Conservation (phyloP, 768 basidiomycete species). For the Suillus cothurnatus region DNA sequence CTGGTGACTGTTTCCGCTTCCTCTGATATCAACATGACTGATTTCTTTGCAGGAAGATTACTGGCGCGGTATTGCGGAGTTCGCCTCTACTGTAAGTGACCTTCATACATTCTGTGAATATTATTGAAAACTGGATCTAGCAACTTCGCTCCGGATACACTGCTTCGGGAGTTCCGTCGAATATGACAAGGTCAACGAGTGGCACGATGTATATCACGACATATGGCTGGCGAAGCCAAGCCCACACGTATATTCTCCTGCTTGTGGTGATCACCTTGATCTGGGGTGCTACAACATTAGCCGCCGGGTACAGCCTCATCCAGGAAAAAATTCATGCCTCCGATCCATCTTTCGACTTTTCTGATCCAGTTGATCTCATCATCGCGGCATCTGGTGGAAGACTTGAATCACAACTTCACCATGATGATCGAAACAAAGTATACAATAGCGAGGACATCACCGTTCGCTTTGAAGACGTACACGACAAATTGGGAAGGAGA, state of each 20-base stretch:
- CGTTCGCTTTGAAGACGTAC: not conserved
- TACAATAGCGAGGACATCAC: not conserved
- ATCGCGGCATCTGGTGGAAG: constrained; percentile 5
- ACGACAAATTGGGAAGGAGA: not conserved
- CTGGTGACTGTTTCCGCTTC: not conserved
- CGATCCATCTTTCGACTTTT: constrained; percentile 10
- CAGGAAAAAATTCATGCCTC: not conserved
- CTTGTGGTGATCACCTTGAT: constrained; percentile 5
- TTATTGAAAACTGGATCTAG: not conserved
- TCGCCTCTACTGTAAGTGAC: constrained; percentile 10
- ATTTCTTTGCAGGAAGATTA: constrained; percentile 10
- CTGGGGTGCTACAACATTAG: not conserved
- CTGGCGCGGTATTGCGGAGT: constrained; percentile 14
- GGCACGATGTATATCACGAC: constrained; percentile 13
- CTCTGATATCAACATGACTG: not conserved
- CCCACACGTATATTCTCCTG: constrained; percentile 4
- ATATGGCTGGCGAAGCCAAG: constrained; percentile 6
- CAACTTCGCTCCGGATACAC: constrained; percentile 13
- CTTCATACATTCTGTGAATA: not conserved
- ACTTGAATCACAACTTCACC: not conserved
- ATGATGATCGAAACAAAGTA: not conserved
- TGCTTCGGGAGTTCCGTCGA: not conserved
- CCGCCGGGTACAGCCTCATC: constrained; percentile 8
- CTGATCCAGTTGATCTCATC: constrained; percentile 7
- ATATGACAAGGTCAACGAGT: not conserved